Evolutionary conservation across 208 protist species (phyloP).

Genomic region (Trypanosoma boissoni): DNA sequence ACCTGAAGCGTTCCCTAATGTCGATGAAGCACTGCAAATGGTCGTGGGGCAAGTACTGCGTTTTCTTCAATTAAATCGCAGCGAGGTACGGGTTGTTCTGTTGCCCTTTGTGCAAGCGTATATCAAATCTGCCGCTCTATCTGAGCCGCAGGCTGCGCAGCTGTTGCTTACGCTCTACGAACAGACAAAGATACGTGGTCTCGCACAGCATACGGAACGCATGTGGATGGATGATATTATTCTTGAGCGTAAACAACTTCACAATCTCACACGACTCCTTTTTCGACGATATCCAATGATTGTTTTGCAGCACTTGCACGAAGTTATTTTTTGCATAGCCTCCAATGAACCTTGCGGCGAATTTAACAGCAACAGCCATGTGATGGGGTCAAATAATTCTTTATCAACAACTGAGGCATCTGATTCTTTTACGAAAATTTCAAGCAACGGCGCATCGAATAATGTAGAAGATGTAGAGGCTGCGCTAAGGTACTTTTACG

Average conservation of each 20-base stretch:
- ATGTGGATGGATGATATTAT: constrained; percentile 60
- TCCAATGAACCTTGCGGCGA: constrained; percentile 11
- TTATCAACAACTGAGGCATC: too few relatives aligned
- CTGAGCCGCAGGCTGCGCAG: constrained; percentile 42
- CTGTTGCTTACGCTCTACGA: constrained; percentile 48
- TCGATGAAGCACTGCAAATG: constrained; percentile 36
- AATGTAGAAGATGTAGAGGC: constrained; percentile 51
- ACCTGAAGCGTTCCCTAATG: constrained; percentile 24
- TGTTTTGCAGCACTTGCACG: constrained; percentile 46
- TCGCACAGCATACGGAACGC: constrained; percentile 35
- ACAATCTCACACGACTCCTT: constrained; percentile 63
- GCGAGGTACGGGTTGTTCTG: constrained; percentile 38
- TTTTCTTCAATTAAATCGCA: constrained; percentile 31
- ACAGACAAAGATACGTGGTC: constrained; percentile 38
- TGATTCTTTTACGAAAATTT: not conserved
- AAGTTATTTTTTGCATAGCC: constrained; percentile 21
- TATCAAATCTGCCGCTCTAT: constrained; percentile 53
- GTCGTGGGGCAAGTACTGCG: constrained; percentile 41
- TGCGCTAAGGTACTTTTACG: constrained; percentile 70
- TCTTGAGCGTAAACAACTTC: constrained; percentile 58
- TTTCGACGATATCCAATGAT: constrained; percentile 45
- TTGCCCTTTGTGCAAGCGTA: constrained; percentile 57
- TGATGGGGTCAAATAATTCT: not conserved
- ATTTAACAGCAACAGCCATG: not conserved
- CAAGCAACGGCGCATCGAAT: not conserved